These are phyloP conservation scores for Fragaria vesca DNA, from an alignment of 306 rosid species.

Conservation along the genomic window DNA sequence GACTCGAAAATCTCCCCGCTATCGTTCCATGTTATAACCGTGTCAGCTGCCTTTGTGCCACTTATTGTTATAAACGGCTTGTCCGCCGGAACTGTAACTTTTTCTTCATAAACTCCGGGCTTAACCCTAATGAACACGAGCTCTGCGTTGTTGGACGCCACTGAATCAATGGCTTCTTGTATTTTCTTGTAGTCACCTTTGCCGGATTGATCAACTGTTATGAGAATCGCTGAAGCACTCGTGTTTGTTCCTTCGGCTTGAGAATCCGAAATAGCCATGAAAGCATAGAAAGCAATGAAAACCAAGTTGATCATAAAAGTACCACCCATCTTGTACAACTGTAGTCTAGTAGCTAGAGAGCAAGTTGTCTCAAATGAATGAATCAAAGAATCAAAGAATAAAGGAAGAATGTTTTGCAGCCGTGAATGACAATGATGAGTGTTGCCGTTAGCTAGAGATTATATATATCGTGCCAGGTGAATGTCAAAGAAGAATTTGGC, in stretches of 20 bases:
- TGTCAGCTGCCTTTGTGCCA: conserved; percentile 30
- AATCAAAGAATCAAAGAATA: not conserved
- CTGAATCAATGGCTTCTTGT: conserved; percentile 52
- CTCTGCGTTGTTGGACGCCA: conserved; percentile 40
- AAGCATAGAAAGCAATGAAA: not conserved
- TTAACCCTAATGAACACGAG: conserved; percentile 38
- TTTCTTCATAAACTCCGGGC: conserved; percentile 45
- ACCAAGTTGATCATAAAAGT: not conserved
- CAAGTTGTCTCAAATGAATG: not conserved
- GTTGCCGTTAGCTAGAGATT: not conserved
- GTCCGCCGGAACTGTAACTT: conserved; percentile 39
- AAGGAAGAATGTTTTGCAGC: not conserved
- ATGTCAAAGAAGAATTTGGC: conserved; percentile 18
- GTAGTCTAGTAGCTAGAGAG: not conserved
- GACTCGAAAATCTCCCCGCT: conserved; percentile 34
- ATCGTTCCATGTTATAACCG: conserved; percentile 48
- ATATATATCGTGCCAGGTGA: conserved; percentile 19
- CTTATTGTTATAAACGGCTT: conserved; percentile 53
- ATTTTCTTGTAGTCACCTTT: conserved; percentile 41
- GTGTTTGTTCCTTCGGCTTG: conserved; percentile 1
- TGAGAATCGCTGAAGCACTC: conserved; percentile 28
- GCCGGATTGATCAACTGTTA: conserved; percentile 48
- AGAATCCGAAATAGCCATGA: conserved; percentile 10
- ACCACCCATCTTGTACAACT: not conserved
- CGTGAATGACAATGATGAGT: not conserved